Conservation (phyloP, 2,329 filamentous ascomycete species). For the Venturia effusa region DNA sequence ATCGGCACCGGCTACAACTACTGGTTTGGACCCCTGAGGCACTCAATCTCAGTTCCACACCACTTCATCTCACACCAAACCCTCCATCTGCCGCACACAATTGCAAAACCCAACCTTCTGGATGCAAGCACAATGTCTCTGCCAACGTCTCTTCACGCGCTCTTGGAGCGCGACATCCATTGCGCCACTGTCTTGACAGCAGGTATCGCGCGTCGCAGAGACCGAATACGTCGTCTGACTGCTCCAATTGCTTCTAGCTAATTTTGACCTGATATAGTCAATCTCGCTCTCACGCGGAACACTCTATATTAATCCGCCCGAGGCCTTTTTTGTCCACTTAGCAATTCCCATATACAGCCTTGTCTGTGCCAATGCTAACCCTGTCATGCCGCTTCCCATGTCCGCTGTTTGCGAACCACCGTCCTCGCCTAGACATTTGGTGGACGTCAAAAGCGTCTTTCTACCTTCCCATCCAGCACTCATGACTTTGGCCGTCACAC, state of each 20-base stretch:
- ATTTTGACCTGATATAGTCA: neutral
- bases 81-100: neutral
- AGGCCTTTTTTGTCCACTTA: neutral
- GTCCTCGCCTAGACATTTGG: neutral
- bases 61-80: neutral
- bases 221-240: neutral
- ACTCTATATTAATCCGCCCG: conserved; percentile 1
- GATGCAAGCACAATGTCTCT: neutral
- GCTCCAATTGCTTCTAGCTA: neutral
- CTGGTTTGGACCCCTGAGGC: no score
- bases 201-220: neutral
- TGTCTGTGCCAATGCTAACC: neutral
- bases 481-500: neutral
- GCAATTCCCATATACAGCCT: neutral
- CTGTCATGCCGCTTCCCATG: neutral
- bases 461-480: neutral
- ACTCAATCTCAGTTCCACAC: neutral
- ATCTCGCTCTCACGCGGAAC: neutral
- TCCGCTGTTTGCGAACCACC: neutral
- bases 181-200: no score
- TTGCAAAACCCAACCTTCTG: neutral
- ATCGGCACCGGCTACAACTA: no score
- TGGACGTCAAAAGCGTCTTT: neutral
- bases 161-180: no score
- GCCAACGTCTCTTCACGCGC: no score